Percentiles rank a stretch among this genome's conserved stretches.
These are phyloP conservation scores for Xylaria flabelliformis DNA, from an alignment of 495 filamentous ascomycete species.

Conservation along the genomic window DNA sequence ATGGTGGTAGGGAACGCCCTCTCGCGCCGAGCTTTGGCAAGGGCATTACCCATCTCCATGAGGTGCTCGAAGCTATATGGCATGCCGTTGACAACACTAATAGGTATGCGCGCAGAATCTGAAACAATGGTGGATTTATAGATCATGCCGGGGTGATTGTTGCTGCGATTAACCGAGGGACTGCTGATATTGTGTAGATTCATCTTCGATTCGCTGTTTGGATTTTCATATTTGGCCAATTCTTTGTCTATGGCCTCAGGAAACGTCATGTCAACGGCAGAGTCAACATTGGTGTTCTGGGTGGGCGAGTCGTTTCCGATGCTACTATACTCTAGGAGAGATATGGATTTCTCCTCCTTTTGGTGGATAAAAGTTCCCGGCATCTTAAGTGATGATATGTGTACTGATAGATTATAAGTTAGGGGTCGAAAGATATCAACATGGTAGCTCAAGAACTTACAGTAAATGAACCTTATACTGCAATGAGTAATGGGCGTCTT, in stretches of 20 bases:
- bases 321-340: not conserved
- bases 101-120: not conserved
- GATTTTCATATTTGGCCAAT: not conserved
- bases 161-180: not conserved
- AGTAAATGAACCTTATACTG: not conserved
- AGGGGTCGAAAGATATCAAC: not conserved
- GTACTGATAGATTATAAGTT: not conserved
- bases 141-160: not conserved
- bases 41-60: slow-evolving; percentile 28
- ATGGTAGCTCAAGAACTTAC: not conserved
- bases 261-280: slow-evolving; percentile 21
- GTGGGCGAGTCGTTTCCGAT: not conserved
- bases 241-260: slow-evolving; percentile 3
- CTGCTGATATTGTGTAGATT: not conserved
- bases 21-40: slow-evolving; percentile 37
- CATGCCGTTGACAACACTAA: slow-evolving; percentile 15
- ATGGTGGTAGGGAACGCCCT: slow-evolving; percentile 33
- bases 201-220: not conserved
- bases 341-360: not conserved
- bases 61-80: slow-evolving; percentile 6
- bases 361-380: not conserved
- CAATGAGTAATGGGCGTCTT: not conserved
- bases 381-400: not conserved
- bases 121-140: not conserved
- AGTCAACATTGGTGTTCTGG: not conserved